Conservation (phyloP, 768 basidiomycete genomes). For the Peribolospora baueri region DNA sequence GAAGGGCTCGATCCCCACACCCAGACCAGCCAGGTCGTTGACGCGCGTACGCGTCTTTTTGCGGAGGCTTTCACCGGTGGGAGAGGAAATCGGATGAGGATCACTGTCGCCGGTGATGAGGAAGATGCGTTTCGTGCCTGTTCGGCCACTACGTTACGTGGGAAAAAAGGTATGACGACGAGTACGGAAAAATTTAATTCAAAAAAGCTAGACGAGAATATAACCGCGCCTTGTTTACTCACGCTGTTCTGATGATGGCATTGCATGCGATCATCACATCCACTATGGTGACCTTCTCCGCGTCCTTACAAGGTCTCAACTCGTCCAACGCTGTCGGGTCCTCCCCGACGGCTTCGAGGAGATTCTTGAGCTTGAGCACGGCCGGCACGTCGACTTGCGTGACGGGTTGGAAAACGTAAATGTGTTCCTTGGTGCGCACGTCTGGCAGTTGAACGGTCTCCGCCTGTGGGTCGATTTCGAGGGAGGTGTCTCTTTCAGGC, state of each 20-base stretch:
- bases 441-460: neutral
- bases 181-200: no score
- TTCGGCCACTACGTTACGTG: no score
- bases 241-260: conserved; percentile 74
- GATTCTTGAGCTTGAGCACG: conserved; percentile 49
- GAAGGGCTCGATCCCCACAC: conserved; percentile 61
- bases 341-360: conserved; percentile 50
- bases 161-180: no score
- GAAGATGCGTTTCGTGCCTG: conserved; percentile 71
- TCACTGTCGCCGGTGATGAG: conserved; percentile 75
- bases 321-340: conserved; percentile 33
- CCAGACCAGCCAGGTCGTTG: conserved; percentile 65
- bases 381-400: conserved; percentile 51
- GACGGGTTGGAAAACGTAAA: conserved; percentile 51
- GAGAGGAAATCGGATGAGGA: conserved; percentile 21
- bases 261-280: conserved; percentile 81
- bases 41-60: neutral
- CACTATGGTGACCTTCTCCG: conserved; percentile 39
- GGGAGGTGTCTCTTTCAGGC: conserved; percentile 20
- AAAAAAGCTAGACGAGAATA: no score
- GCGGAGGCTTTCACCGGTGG: no score
- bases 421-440: conserved; percentile 39
- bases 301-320: conserved; percentile 36
- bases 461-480: neutral
- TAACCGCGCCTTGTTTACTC: conserved; percentile 9